These are phyloP conservation scores for Colletotrichum euphorbiae DNA, from an alignment of 2,329 filamentous ascomycete genomes.

Conservation along the genomic window DNA sequence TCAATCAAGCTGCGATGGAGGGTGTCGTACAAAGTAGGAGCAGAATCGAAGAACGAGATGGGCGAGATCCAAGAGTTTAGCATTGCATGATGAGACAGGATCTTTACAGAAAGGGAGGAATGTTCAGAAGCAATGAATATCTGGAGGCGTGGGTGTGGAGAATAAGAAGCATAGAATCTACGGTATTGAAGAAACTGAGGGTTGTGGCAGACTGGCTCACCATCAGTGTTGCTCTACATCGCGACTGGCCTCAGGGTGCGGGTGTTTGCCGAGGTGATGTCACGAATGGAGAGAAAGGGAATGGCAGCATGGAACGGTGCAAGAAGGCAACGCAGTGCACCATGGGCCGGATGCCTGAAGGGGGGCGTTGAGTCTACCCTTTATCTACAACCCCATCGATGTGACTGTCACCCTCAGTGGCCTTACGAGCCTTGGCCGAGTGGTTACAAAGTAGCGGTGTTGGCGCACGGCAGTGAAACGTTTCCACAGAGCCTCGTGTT, in stretches of 20 bases:
- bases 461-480: not conserved
- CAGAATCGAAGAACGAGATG: constrained; percentile 78
- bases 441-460: constrained; percentile 12
- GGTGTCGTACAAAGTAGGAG: constrained; percentile 79
- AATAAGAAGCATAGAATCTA: constrained; percentile 22
- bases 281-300: not conserved
- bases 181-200: constrained; percentile 19
- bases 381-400: not conserved
- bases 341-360: not conserved
- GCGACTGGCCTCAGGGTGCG: not conserved
- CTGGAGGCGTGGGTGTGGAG: not conserved
- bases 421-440: constrained; percentile 12
- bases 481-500: constrained; percentile 10
- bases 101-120: too few species aligned
- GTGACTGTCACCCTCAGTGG: too few species aligned
- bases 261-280: not conserved
- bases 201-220: not conserved
- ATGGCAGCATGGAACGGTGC: not conserved
- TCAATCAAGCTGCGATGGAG: constrained; percentile 93
- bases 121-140: constrained; percentile 4
- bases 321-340: not conserved
- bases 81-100: constrained; percentile 65
- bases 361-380: not conserved
- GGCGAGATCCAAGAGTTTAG: constrained; percentile 86
- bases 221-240: not conserved